These are phyloP conservation scores for Globisporangium takayamanum DNA, from an alignment of 352 stramenopile genomes.

Conservation along the genomic window DNA sequence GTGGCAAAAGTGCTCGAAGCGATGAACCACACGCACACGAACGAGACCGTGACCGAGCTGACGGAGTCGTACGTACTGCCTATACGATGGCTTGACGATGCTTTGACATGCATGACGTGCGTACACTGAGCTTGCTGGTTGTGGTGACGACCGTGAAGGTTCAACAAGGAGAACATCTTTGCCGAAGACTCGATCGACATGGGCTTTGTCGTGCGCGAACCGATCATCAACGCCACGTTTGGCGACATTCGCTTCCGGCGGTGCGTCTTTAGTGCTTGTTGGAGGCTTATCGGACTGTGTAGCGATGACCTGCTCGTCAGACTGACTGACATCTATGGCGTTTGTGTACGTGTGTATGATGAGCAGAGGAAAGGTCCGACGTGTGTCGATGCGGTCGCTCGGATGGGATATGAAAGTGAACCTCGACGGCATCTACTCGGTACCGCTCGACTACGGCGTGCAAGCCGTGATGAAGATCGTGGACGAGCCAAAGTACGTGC, in stretches of 20 bases:
- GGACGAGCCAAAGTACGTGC: constrained; percentile 81
- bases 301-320: background rate
- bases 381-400: constrained; percentile 83
- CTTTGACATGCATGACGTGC: background rate
- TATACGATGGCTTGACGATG: background rate
- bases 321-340: background rate
- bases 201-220: constrained; percentile 81
- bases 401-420: constrained; percentile 89
- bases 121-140: too few relatives aligned
- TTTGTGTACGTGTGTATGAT: background rate
- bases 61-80: constrained; percentile 61
- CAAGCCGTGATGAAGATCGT: constrained; percentile 88
- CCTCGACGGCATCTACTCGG: constrained; percentile 82
- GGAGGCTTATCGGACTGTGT: background rate
- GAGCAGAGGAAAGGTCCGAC: constrained; percentile 64
- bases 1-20: constrained; percentile 74
- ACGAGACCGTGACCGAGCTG: constrained; percentile 83
- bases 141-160: constrained; percentile 22
- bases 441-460: constrained; percentile 85
- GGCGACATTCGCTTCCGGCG: constrained; percentile 85
- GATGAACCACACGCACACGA: constrained; percentile 86
- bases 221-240: constrained; percentile 88
- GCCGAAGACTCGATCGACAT: constrained; percentile 79
- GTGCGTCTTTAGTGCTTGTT: constrained; percentile 21
- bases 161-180: constrained; percentile 86